Conservation (phyloP, 2,329 filamentous ascomycete genomes). For the Botrytis hyacinthi region DNA sequence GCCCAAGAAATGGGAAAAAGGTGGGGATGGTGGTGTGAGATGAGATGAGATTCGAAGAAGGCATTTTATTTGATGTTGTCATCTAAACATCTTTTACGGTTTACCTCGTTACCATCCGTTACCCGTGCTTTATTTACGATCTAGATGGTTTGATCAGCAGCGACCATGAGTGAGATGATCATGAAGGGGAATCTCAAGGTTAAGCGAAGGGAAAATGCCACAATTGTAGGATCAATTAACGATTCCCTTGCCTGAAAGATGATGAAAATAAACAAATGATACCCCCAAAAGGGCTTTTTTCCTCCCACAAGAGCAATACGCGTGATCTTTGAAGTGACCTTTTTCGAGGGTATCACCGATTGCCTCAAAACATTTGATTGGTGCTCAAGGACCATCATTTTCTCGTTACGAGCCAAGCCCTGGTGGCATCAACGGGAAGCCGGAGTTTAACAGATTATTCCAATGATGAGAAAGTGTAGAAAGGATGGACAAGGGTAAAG, state of each 20-base stretch:
- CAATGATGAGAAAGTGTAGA: conserved; percentile 19
- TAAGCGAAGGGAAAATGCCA: conserved; percentile 15
- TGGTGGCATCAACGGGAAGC: conserved; percentile 27
- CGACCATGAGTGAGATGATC: conserved; percentile 11
- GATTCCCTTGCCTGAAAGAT: background rate
- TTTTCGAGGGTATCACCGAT: conserved; percentile 22
- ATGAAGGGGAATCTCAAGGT: conserved; percentile 13
- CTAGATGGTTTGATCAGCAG: conserved; percentile 16
- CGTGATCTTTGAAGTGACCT: conserved; percentile 25
- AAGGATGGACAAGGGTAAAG: conserved; percentile 29
- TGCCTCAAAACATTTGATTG: conserved; percentile 37
- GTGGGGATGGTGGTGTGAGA: conserved; percentile 7
- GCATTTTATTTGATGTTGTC: conserved; percentile 7
- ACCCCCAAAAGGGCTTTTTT: background rate
- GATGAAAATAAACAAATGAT: conserved; percentile 15
- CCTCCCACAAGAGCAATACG: conserved; percentile 21
- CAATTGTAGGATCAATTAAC: background rate
- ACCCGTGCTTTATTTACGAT: conserved; percentile 2
- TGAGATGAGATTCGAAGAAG: background rate
- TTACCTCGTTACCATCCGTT: background rate
- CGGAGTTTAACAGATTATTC: conserved; percentile 19
- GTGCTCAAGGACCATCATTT: conserved; percentile 25
- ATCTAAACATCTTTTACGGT: background rate
- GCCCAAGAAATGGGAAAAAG: background rate
- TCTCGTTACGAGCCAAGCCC: conserved; percentile 25